Base-by-base conservation (phyloP, 108 stramenopile genomes). In the Nitzschia putrida region DNA sequence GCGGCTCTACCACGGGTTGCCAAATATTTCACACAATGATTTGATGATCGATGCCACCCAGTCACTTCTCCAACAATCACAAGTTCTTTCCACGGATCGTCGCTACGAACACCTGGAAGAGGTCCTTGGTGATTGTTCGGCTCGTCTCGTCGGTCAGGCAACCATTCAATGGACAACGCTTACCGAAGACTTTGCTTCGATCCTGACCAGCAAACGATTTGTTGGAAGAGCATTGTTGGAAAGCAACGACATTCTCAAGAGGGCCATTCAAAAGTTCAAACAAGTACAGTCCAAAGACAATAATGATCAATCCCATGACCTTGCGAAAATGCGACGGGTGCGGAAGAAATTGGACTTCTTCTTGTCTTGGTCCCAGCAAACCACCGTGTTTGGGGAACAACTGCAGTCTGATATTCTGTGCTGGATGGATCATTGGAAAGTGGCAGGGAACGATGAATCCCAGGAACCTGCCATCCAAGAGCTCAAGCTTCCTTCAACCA, bases 301-400 rank as follows among this genome's bases (percentile, higher is more conserved):
- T 2, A 66, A 34, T 53, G 44, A 63, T 21, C 18, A 63, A 40
- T 18, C 37, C 3, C 2, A 29, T 5, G 34, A 14, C 37, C 56
- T 22, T 39, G 16, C 38, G 53, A 61, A 66, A 50, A 45, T 77
- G 64, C 53, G 71, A 49, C 40, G 58, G 38, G 39, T 78, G 7
- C 71, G 68, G 20, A 80, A 85, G 53, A 85, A 85, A 45, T 53
- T 85, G 22, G 69, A 81, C 38, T 85, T 79, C 41, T 81, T 71
- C 57, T 41, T 81, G 5, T 72, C 84, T 13, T 85, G 84, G 84
- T 54, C 80, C 11, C 47, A 47, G 23, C 73, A 69, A 16, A 13
- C 63, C 16, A 54, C 34, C 26, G 67, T 37, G 40, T 41, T 61
- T 0, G 61, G 38, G 37, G 55, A 53, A 10, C 18, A 24, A 29